These are phyloP conservation scores for Saccharomyces uvarum DNA, from an alignment of 1,139 yeast genomes.

Conservation along the genomic window DNA sequence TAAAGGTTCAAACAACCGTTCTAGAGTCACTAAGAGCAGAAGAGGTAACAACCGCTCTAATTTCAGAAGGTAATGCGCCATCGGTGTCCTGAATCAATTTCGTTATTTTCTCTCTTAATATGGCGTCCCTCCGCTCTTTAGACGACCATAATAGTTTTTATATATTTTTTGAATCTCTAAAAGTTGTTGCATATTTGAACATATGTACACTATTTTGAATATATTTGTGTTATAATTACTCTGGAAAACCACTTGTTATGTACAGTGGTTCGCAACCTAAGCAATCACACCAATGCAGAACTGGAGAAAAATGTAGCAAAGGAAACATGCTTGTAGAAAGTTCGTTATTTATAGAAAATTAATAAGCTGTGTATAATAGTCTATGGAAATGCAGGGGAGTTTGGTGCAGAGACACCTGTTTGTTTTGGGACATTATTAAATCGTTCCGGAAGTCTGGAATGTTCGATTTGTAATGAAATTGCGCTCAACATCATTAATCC, in stretches of 20 bases:
- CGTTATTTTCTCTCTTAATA: not conserved
- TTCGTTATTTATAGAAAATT: not conserved
- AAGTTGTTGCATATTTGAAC: not conserved
- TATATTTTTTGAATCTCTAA: not conserved
- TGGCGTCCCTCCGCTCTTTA: not conserved
- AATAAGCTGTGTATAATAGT: not conserved
- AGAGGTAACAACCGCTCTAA: not conserved
- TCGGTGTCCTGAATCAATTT: not conserved
- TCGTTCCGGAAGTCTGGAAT: not conserved
- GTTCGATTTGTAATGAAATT: constrained; percentile 20
- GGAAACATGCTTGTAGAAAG: not conserved
- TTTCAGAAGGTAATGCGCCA: not conserved
- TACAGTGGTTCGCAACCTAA: not conserved
- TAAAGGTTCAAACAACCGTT: constrained; percentile 2
- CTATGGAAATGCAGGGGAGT: not conserved
- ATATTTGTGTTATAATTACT: not conserved
- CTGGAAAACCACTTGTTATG: not conserved
- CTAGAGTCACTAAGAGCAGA: constrained; percentile 5
- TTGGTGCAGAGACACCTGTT: not conserved
- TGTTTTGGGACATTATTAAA: not conserved
- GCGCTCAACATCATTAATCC: constrained; percentile 23
- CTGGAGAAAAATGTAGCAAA: not conserved
- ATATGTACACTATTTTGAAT: not conserved
- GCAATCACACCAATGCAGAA: not conserved
- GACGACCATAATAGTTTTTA: not conserved